Evolutionary conservation across 179 eudicot genomes (phyloP).

Genomic region (Beta lomatogona): DNA sequence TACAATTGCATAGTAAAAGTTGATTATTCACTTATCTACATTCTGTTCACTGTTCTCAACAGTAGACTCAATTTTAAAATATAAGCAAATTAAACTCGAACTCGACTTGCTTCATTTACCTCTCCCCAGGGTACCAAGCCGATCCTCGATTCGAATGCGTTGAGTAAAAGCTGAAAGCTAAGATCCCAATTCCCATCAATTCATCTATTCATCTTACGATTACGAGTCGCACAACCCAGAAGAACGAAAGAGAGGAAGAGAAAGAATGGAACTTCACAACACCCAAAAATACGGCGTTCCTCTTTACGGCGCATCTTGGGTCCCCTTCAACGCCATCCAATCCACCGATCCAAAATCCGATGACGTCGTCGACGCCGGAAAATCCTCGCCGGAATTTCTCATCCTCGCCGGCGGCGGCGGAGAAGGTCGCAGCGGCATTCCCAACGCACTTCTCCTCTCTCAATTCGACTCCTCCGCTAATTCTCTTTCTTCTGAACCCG

Average conservation of each 20-base stretch:
- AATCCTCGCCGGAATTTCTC: constrained; percentile 24
- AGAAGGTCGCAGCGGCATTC: constrained; percentile 84
- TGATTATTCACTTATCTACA: no score
- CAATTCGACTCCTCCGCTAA: constrained; percentile 53
- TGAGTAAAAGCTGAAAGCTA: no score
- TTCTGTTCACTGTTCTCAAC: no score
- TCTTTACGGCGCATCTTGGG: constrained; percentile 80
- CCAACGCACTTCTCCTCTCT: constrained; percentile 65
- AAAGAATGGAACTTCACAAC: constrained; percentile 32
- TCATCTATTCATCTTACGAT: no score
- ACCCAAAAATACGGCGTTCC: constrained; percentile 80
- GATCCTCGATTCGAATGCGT: no score
- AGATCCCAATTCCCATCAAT: no score
- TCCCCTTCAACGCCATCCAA: constrained; percentile 42
- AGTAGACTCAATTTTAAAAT: no score
- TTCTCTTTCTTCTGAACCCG: constrained; percentile 74
- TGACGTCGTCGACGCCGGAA: constrained; percentile 20
- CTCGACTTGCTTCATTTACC: no score
- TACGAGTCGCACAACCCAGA: no score
- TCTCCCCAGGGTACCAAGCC: no score
- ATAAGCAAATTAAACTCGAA: no score
- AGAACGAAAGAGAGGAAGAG: constrained; percentile 1
- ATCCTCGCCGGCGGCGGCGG: constrained; percentile 91
- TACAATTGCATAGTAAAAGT: no score
- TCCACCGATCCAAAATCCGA: constrained; percentile 30